phyloP scores from a whole-genome alignment of 2,329 filamentous ascomycete species.

The Botrytis galanthina region DNA sequence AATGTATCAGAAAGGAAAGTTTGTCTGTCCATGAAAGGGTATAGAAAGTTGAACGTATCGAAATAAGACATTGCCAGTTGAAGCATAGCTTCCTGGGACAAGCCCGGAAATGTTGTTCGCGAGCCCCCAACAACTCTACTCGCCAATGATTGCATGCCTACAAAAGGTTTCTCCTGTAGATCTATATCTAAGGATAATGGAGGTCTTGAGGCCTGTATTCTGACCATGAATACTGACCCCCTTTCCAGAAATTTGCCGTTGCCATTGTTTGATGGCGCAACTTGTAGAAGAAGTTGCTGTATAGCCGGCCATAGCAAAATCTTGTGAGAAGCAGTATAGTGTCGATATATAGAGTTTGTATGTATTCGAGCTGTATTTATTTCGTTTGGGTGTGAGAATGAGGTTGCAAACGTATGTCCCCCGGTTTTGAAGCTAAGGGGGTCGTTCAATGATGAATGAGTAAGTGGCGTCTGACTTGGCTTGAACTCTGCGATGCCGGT shows the following conservation, averaged over 20 bases:
- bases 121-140: constrained; percentile 31
- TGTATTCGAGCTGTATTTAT: constrained; percentile 23
- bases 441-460: constrained; percentile 29
- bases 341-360: constrained; percentile 30
- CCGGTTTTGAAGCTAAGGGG: neutral
- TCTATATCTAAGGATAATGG: constrained; percentile 33
- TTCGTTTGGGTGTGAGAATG: neutral
- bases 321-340: constrained; percentile 47
- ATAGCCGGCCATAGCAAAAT: constrained; percentile 51
- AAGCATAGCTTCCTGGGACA: constrained; percentile 51
- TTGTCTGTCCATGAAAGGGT: constrained; percentile 58
- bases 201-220: constrained; percentile 32
- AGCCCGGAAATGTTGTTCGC: constrained; percentile 34
- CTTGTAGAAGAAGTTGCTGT: constrained; percentile 42
- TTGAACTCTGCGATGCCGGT: constrained; percentile 23
- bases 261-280: constrained; percentile 37
- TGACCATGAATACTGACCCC: constrained; percentile 41
- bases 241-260: constrained; percentile 42
- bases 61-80: constrained; percentile 55
- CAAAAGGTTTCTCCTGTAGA: constrained; percentile 31
- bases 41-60: constrained; percentile 57
- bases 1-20: constrained; percentile 51
- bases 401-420: neutral
- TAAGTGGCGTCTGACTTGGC: constrained; percentile 32
- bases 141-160: constrained; percentile 38